Evolutionary conservation across 2,329 filamentous ascomycete species (phyloP), one percentile per base, ranked within the genome.

Genomic region (Epichloe hybrida): DNA sequence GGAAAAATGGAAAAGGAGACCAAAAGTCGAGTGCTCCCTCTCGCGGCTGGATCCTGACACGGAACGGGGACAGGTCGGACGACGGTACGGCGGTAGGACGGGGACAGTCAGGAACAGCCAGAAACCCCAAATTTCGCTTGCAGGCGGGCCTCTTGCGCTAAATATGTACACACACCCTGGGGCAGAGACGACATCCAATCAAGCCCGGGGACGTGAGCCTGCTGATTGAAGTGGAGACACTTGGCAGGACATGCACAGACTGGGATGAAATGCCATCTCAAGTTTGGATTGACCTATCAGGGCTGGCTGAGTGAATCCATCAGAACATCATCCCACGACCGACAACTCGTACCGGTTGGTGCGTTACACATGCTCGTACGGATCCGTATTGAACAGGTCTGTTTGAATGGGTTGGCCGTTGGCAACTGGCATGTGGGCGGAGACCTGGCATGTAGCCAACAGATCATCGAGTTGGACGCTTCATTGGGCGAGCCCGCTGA

Each of bases 41-140:
- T 31, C 23, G 13, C 6, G 23, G 13, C 23, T 27, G 23, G 23
- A 31, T 31, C 27, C 27, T 31, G 36, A 38, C 36, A 38, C 7
- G 36, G 12, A n/a, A 27, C 23, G 11, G 13, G 46, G 38, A 27
- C 27, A 8, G 27, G 27, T 27, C 7, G 27, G 2, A 27, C 27
- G 27, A 1, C 31, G 27, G 8, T 31, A 31, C 27, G 27, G 27
- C 27, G 27, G 27, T 31, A 31, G 9, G 27, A 31, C 7, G 27
- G 27, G 27, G 27, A 31, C 27, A 27, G 23, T 23, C 23, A 23
- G 23, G 5, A 21, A 23, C 23, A 7, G 23, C 23, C 23, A 27
- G 23, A 27, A 23, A 27, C 7, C 23, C 27, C 27, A 31, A 59
- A 59, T 59, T 54, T 59, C 57, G 57, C 56, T 58, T 59, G 54